phyloP scores from a whole-genome alignment of 257 asterid species.

The Solanum clarkiae region DNA sequence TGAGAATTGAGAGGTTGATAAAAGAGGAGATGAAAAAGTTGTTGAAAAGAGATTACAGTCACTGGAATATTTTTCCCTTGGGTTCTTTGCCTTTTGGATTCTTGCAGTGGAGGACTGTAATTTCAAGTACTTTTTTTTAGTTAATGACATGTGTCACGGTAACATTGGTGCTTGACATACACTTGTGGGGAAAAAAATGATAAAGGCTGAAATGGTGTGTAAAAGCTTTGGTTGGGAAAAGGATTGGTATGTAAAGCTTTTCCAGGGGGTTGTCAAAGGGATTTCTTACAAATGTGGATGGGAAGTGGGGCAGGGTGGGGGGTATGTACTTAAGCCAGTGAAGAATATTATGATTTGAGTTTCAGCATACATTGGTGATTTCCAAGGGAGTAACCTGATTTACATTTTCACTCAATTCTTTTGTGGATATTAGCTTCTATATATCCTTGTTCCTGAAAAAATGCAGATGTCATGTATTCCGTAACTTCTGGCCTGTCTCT shows the following conservation, averaged over 20 bases:
- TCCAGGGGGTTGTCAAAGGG: not conserved
- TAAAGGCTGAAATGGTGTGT: not conserved
- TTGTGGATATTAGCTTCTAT: not conserved
- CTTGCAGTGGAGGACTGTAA: not conserved
- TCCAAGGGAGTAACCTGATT: not conserved
- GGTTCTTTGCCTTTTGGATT: not conserved
- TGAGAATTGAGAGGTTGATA: not conserved
- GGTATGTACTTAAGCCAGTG: not conserved
- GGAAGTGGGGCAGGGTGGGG: not conserved
- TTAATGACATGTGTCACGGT: not conserved
- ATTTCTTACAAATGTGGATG: not conserved
- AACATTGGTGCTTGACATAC: not conserved
- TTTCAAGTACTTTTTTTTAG: not conserved
- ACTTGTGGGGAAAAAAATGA: not conserved
- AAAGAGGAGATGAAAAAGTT: not conserved
- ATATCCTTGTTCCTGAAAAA: not conserved
- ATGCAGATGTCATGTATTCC: not conserved
- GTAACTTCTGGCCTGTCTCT: not conserved
- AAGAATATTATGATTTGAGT: not conserved
- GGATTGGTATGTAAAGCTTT: not conserved
- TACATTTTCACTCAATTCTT: not conserved
- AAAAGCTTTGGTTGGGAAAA: not conserved
- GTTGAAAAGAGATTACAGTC: not conserved
- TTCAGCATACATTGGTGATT: not conserved
- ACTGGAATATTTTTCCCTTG: not conserved